A percentile compares a stretch with the other conserved stretches of the same genome.
phyloP scores from a whole-genome alignment of 2,329 filamentous ascomycete genomes.

The Ophiostoma angusticollis region DNA sequence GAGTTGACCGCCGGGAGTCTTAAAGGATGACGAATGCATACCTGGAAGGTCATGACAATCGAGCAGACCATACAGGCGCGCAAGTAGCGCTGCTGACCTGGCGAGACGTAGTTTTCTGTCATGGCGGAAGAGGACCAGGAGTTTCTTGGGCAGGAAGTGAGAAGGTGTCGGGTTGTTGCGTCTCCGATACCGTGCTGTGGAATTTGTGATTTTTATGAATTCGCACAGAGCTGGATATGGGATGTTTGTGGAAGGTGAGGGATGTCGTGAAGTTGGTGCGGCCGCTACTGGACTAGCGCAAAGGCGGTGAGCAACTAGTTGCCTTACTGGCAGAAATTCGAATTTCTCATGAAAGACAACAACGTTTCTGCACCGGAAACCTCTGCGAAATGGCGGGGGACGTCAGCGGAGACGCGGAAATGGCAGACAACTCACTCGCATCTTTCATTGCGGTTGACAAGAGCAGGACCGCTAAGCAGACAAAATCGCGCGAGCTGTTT shows the following conservation, averaged over 20 bases:
- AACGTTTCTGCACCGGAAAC: too few species aligned
- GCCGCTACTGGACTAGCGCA: slow-evolving; percentile 4
- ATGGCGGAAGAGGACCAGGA: slow-evolving; percentile 17
- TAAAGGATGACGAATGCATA: too few species aligned
- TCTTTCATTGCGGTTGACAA: slow-evolving; percentile 7
- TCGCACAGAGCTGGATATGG: background rate
- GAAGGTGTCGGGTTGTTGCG: background rate
- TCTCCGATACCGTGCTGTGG: background rate
- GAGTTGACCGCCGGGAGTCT: too few species aligned
- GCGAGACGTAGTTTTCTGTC: slow-evolving; percentile 53
- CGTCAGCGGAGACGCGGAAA: slow-evolving; percentile 17
- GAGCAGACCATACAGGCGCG: slow-evolving; percentile 99
- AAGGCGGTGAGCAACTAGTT: too few species aligned
- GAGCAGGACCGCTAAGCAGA: slow-evolving; percentile 2
- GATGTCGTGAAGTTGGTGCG: background rate
- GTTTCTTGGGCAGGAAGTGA: background rate
- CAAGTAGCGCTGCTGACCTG: slow-evolving; percentile 68
- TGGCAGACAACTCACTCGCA: slow-evolving; percentile 15
- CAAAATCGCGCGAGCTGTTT: slow-evolving; percentile 28
- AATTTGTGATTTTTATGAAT: too few species aligned
- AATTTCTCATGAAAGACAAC: background rate
- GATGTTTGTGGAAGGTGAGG: background rate
- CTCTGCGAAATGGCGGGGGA: too few species aligned
- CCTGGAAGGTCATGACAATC: slow-evolving; percentile 71
- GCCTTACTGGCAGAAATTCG: too few species aligned